Base-by-base conservation (phyloP, 345 rosid genomes). In the Conringia planisiliqua region DNA sequence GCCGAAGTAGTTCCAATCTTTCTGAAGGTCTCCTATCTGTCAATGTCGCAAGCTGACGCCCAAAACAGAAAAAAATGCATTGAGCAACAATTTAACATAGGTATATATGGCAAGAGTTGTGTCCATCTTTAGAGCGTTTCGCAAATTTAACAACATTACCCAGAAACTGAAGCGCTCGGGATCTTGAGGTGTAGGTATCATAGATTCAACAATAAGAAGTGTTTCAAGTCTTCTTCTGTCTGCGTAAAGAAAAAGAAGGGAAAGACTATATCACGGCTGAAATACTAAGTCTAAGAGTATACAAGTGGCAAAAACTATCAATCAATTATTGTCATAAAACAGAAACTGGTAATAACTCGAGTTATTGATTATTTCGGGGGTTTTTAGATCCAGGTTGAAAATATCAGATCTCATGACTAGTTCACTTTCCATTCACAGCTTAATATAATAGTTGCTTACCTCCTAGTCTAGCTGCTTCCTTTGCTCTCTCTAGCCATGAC, bases 81-180 rank as follows among this genome's bases (percentile, higher is more conserved):
- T 75, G 33, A 64, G 60, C 5, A 26, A 75, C 13, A 68, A 26
- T 26, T 72, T 12, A 48, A 39, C 5, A 11, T 36, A 42, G 17
- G 39, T 18, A 39, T 26, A 50, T 10, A 66, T 27, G 66, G 66
- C 52, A 47, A 27, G 43, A 36, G 48, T 47, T 47, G 11, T 60
- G 35, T 30, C 43, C 62, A 73, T 42, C 36, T 63, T 40, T 72
- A 52, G 62, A 69, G 27, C 27, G 63, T 66, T 63, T 75, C 48
- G 24, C 6, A 44, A 7, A 70, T 36, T 51, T 12, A 71, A 66
- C 26, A 69, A 58, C 22, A 46, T 61, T 86, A 95, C 99, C 99
- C 99, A 95, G 79, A 91, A 95, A 79, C 99, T 91, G 82, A 95
- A 92, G 68, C 82, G 85, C 77, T 95, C 99, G 0, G 96, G 97